phyloP scores from a whole-genome alignment of 192 early-diverging fungal genomes.

The Backusella circina region DNA sequence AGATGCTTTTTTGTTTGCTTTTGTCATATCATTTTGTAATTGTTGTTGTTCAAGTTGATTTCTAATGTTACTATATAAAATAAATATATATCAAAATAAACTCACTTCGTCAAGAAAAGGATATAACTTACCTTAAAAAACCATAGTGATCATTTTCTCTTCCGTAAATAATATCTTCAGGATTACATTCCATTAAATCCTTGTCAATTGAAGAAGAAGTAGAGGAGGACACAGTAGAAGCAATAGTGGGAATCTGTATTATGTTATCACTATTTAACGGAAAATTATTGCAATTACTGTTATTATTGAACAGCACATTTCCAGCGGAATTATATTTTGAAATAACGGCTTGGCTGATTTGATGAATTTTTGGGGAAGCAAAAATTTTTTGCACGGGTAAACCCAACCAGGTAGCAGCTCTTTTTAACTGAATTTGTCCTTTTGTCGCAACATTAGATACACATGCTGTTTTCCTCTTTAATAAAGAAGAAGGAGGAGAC shows the following conservation, averaged over 20 bases:
- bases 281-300: not conserved
- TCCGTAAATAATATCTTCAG: not conserved
- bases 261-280: not conserved
- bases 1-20: not conserved
- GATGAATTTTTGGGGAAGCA: not conserved
- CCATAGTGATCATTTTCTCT: not conserved
- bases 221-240: not conserved
- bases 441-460: not conserved
- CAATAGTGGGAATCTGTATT: not conserved
- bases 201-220: not conserved
- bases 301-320: not conserved
- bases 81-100: not conserved
- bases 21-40: not conserved
- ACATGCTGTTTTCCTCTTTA: not conserved
- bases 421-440: conserved; percentile 2
- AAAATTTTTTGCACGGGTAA: not conserved
- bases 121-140: not conserved
- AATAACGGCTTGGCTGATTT: not conserved
- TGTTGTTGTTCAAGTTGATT: not conserved
- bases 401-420: conserved; percentile 4
- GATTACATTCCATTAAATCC: not conserved
- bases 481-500: not conserved
- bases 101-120: not conserved
- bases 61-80: not conserved
- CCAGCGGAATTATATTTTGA: not conserved